Percentiles rank a stretch among this genome's conserved stretches.
These are phyloP conservation scores for Aureobasidium sp. DNA, from an alignment of 2,329 filamentous ascomycete species.

Conservation along the genomic window DNA sequence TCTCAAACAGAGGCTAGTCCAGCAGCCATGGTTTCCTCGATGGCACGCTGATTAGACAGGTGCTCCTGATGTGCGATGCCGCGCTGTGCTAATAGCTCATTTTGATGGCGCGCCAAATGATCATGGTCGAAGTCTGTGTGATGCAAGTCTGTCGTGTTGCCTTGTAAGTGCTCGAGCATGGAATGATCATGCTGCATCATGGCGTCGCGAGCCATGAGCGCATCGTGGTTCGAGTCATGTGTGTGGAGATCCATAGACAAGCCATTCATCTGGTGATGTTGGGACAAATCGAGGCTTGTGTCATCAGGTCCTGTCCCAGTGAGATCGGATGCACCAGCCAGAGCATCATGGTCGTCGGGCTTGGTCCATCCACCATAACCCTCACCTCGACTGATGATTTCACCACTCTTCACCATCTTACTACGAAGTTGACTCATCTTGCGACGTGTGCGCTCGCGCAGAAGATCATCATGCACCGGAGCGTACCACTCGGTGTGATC, in stretches of 20 bases:
- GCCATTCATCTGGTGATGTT: slow-evolving; percentile 10
- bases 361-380: slow-evolving; percentile 25
- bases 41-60: neutral
- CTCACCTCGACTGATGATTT: slow-evolving; percentile 25
- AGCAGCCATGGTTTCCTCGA: slow-evolving; percentile 9
- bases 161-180: slow-evolving; percentile 8
- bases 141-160: slow-evolving; percentile 1
- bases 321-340: slow-evolving; percentile 21
- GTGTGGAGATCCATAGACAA: slow-evolving; percentile 3
- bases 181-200: slow-evolving; percentile 13
- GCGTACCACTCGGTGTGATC: slow-evolving; percentile 27
- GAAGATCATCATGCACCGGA: slow-evolving; percentile 26
- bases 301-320: neutral
- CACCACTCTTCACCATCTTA: slow-evolving; percentile 31
- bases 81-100: slow-evolving; percentile 10
- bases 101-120: slow-evolving; percentile 7
- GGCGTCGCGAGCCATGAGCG: slow-evolving; percentile 8
- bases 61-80: slow-evolving; percentile 11
- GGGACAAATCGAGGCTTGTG: neutral
- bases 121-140: slow-evolving; percentile 6
- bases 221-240: slow-evolving; percentile 6
- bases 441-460: slow-evolving; percentile 29
- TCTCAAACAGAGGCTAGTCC: slow-evolving; percentile 1
- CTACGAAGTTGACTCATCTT: slow-evolving; percentile 30
- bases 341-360: slow-evolving; percentile 23